Evolutionary conservation across 2,329 filamentous ascomycete genomes (phyloP).

Genomic region (Aureobasidium uvarum): DNA sequence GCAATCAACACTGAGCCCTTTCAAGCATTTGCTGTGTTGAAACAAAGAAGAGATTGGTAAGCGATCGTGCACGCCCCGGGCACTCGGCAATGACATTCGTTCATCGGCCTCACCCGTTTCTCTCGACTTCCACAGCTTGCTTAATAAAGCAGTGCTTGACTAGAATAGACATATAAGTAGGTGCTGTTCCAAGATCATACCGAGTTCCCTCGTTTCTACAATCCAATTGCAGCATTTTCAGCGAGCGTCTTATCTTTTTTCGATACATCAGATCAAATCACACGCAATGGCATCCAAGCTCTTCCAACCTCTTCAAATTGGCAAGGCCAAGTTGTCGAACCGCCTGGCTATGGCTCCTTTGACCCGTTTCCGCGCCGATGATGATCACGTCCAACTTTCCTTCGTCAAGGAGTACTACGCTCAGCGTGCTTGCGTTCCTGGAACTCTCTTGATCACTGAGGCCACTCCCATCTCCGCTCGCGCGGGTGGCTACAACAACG

Average conservation of each 20-base stretch:
- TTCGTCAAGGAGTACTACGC: slow-evolving; percentile 29
- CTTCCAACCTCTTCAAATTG: slow-evolving; percentile 46
- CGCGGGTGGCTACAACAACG: slow-evolving; percentile 51
- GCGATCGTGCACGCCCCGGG: slow-evolving; percentile 11
- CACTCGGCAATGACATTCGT: background rate
- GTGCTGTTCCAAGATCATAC: background rate
- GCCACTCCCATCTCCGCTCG: slow-evolving; percentile 53
- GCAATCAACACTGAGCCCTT: background rate
- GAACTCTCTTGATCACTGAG: slow-evolving; percentile 60
- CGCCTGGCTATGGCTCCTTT: slow-evolving; percentile 58
- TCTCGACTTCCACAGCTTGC: slow-evolving; percentile 12
- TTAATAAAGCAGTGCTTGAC: slow-evolving; percentile 24
- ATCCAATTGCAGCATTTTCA: slow-evolving; percentile 1
- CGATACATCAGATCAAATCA: background rate
- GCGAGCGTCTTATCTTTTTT: background rate
- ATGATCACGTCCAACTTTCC: slow-evolving; percentile 48
- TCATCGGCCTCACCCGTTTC: slow-evolving; percentile 16
- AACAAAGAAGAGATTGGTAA: slow-evolving; percentile 23
- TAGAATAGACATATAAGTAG: slow-evolving; percentile 10
- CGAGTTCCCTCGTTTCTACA: background rate
- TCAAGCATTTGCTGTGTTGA: background rate
- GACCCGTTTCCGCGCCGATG: slow-evolving; percentile 50
- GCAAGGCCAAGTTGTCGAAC: slow-evolving; percentile 44
- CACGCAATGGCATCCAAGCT: slow-evolving; percentile 33
- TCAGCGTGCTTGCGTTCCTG: slow-evolving; percentile 40